Evolutionary conservation across 2,329 filamentous ascomycete genomes (phyloP), one percentile per base, ranked within the genome.

Genomic region (Fusarium nurragi): DNA sequence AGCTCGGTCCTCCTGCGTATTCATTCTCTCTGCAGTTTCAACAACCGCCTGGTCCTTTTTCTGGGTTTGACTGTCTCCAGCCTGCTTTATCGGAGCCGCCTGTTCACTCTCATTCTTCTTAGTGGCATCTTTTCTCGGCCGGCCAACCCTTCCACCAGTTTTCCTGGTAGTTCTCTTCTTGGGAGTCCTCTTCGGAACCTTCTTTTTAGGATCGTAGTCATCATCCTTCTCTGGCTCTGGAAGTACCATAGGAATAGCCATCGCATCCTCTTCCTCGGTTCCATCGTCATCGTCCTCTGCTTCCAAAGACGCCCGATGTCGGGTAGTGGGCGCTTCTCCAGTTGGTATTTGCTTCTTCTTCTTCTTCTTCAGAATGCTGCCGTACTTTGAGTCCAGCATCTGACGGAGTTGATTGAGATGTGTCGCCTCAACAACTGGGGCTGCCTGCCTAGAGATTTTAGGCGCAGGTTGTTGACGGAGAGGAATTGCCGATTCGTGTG

Each of bases 181-280:
- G 12, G 37, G 36, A 4, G 48, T 18, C 11, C n/a, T 49, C 4
- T 32, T 57, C 10, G 40, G 10, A 4, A 32, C 23, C 6, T 34
- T 54, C 21, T 37, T 23, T 6, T 51, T 62, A 2, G 68, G 68
- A 5, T 43, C 41, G 19, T 70, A 70, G 8, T 61, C 50, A 1
- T 39, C 53, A 37, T 70, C 68, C 4, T 65, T 56, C 21, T 70
- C 68, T 0, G 68, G 46, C 22, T 67, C 63, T 5, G 53, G 57
- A 4, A 58, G 34, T 2, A 23, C 34, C 12, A 64, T 18, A 10
- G 55, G 40, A 28, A 55, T 19, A 5, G 30, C 36, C 39, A 48
- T 44, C 11, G 40, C 45, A 9, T 39, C 36, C n/a, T 40, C 60
- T 4, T 55, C 56, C 4, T 52, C 51, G 2, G 8, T 34, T 0